Conservation (phyloP, 2,329 filamentous ascomycete species). For the Aspergillus sp. region DNA sequence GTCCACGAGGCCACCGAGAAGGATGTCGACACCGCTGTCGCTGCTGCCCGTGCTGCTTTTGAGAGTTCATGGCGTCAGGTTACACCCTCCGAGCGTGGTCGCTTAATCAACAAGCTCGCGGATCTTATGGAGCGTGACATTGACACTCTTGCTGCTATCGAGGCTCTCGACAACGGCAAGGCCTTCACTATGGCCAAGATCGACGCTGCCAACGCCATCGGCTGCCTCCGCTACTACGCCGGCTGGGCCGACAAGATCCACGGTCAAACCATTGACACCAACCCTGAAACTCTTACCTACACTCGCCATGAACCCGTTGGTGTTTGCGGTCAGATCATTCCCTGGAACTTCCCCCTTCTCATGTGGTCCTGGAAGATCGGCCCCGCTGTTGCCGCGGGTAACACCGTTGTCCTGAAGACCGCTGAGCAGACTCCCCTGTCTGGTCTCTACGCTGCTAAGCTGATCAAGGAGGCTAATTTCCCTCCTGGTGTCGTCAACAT, state of each 20-base stretch:
- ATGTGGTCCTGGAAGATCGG: slow-evolving; percentile 86
- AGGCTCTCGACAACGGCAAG: slow-evolving; percentile 66
- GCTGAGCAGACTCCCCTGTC: no score
- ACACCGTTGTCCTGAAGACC: slow-evolving; percentile 64
- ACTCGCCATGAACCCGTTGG: slow-evolving; percentile 75
- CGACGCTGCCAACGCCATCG: slow-evolving; percentile 68
- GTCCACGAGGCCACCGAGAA: slow-evolving; percentile 86
- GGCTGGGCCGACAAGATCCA: slow-evolving; percentile 95
- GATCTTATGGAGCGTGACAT: slow-evolving; percentile 75
- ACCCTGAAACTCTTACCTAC: slow-evolving; percentile 79
- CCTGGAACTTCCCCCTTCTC: slow-evolving; percentile 83
- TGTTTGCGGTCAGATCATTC: slow-evolving; percentile 86
- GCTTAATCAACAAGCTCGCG: slow-evolving; percentile 71
- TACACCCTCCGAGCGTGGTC: slow-evolving; percentile 70
- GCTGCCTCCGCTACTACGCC: slow-evolving; percentile 80
- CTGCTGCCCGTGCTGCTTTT: slow-evolving; percentile 82
- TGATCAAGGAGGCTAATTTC: slow-evolving; percentile 61
- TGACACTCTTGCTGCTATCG: slow-evolving; percentile 74
- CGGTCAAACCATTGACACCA: slow-evolving; percentile 81
- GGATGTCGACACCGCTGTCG: slow-evolving; percentile 71
- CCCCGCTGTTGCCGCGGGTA: slow-evolving; percentile 64
- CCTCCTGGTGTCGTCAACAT: slow-evolving; percentile 62
- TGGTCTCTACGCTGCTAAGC: slow-evolving; percentile 58
- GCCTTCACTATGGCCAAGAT: slow-evolving; percentile 54
- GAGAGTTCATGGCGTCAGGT: slow-evolving; percentile 68